Percentiles rank a stretch among this genome's conserved stretches.
Evolutionary conservation across 140 eudicot genomes (phyloP).

Genomic region (Stevia rebaudiana): DNA sequence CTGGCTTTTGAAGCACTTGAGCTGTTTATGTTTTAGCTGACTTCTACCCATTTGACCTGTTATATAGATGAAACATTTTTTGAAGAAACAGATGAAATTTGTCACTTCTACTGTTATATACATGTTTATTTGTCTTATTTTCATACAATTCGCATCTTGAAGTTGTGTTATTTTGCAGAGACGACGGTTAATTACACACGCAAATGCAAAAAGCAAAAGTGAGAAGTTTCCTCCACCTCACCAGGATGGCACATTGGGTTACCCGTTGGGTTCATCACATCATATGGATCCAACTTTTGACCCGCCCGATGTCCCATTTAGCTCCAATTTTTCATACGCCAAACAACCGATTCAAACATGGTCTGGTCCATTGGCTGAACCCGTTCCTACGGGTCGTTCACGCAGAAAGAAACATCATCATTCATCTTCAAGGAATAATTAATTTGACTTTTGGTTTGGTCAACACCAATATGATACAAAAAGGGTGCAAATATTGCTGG

Average conservation of each 20-base stretch:
- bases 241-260: constrained; percentile 80
- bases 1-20: neutral
- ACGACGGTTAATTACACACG: constrained; percentile 70
- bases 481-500: constrained; percentile 18
- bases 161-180: constrained; percentile 40
- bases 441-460: constrained; percentile 24
- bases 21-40: neutral
- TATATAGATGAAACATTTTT: neutral
- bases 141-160: neutral
- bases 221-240: constrained; percentile 97
- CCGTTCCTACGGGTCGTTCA: constrained; percentile 43
- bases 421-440: constrained; percentile 35
- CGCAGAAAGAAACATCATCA: constrained; percentile 48
- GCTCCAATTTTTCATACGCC: constrained; percentile 61
- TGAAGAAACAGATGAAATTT: neutral
- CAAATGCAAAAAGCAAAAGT: constrained; percentile 89
- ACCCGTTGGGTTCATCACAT: constrained; percentile 69
- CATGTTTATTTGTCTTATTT: neutral
- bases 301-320: constrained; percentile 73
- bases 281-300: constrained; percentile 62
- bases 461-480: constrained; percentile 11
- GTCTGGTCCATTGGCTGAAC: constrained; percentile 91
- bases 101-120: neutral
- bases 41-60: neutral
- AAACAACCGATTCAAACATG: constrained; percentile 68